Base-by-base conservation (phyloP, 768 basidiomycete species). In the Plicaturopsis crispa region DNA sequence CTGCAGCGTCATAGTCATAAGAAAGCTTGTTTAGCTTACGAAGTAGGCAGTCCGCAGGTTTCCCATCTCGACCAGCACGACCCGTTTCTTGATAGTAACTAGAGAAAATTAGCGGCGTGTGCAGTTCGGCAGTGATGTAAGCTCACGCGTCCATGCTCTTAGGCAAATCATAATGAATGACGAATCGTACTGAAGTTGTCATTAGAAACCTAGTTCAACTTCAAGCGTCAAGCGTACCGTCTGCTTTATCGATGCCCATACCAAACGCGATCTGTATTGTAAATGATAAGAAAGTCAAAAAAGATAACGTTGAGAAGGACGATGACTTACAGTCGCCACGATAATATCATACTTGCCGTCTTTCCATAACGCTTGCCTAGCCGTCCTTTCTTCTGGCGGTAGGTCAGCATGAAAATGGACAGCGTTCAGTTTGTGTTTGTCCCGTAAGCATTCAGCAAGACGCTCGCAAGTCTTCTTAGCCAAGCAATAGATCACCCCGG, bases 1-100 rank as follows among this genome's bases (percentile, higher is more conserved):
- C n/a, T n/a, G n/a, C n/a, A n/a, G n/a, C n/a, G 8, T 28, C 26
- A 41, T 11, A 24, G 20, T 24, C 18, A 12, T 10, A 36, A 14
- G 6, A 12, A 31, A 28, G 32, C 12, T 11, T 11, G 10, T 26
- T 31, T n/a, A 4, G 61, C 81, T 52, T 55, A 94, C 90, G 91
- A 8, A 98, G 73, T 10, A 96, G 59, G 59, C 96, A 99, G 36
- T 84, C 78, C 0, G 96, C 82, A 2, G 76, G 72, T 48, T 72
- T 57, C 4, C 89, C 90, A 52, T 99, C 96, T 42, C 96, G 76
- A 4, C 96, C 96, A 13, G 93, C 96, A 40, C 96, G 79, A 5
- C 96, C 96, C 0, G 94, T 98, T 63, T 99, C 96, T 63, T 98
- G 91, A 51, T 91, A 92, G 52, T 87, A 87, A 2, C 85, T 87